phyloP scores from a whole-genome alignment of 306 rosid species.

The Dalbergia oliveri region DNA sequence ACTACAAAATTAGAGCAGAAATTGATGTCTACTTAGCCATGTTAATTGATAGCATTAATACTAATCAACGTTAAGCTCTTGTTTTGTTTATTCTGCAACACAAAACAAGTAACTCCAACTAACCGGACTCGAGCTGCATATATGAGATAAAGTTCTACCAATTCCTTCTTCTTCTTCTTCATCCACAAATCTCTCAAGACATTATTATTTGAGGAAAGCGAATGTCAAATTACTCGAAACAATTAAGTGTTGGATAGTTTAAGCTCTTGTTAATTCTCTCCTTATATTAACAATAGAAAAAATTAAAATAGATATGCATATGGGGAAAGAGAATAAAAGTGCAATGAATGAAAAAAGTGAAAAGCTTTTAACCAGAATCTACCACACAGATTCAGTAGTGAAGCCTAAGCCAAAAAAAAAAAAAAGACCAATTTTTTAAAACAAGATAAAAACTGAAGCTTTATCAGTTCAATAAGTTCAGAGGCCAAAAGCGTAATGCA shows the following conservation, averaged over 20 bases:
- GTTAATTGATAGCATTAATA: background rate
- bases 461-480: background rate
- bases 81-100: background rate
- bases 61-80: conserved; percentile 4
- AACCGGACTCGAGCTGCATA: too few species aligned
- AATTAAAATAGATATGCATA: background rate
- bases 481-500: conserved; percentile 36
- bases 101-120: too few species aligned
- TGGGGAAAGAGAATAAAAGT: background rate
- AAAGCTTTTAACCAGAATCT: conserved; percentile 52
- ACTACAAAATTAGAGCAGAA: conserved; percentile 40
- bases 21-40: conserved; percentile 34
- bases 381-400: conserved; percentile 52
- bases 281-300: background rate
- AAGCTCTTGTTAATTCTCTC: background rate
- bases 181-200: too few species aligned
- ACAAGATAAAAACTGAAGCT: conserved; percentile 14
- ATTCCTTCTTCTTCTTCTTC: too few species aligned
- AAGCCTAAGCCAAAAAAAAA: background rate
- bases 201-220: too few species aligned
- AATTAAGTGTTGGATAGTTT: too few species aligned
- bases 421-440: conserved; percentile 32
- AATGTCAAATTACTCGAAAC: too few species aligned
- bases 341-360: conserved; percentile 27
- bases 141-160: too few species aligned